A percentile compares a stretch with the other conserved stretches of the same genome.
Conservation (phyloP, 768 basidiomycete genomes). For the Chlorophyllum brunneum region DNA sequence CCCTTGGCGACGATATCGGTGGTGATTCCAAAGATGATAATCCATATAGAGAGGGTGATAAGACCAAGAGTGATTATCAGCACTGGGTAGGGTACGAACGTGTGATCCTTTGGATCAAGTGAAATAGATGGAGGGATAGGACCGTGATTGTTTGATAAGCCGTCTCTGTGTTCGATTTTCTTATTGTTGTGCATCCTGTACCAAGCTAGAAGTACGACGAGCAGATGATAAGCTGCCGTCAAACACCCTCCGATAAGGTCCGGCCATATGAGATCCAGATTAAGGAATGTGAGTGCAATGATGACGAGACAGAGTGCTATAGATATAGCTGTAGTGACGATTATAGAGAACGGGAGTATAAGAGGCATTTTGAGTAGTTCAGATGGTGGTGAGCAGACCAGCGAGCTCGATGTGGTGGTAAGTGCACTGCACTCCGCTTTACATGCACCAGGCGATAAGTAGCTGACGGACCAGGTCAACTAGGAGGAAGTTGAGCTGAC, state of each 20-base stretch:
- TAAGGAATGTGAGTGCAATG: slow-evolving; percentile 17
- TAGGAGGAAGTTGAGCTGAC: neutral
- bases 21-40: neutral
- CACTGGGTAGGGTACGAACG: neutral
- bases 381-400: neutral
- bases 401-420: neutral
- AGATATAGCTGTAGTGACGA: slow-evolving; percentile 15
- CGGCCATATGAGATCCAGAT: slow-evolving; percentile 18
- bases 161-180: too few relatives aligned
- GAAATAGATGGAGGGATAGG: neutral
- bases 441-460: neutral
- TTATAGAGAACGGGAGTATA: slow-evolving; percentile 14
- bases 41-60: neutral
- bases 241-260: slow-evolving; percentile 19
- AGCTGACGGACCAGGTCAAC: neutral
- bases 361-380: slow-evolving; percentile 1
- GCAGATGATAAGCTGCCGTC: slow-evolving; percentile 19
- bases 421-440: neutral
- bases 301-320: slow-evolving; percentile 18
- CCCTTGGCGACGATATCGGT: neutral
- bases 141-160: too few relatives aligned
- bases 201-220: slow-evolving; percentile 13
- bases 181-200: too few relatives aligned
- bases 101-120: neutral
- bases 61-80: neutral